Conservation (phyloP, 1,284 basidiomycete species). For the Afroboletus lepidellus region DNA sequence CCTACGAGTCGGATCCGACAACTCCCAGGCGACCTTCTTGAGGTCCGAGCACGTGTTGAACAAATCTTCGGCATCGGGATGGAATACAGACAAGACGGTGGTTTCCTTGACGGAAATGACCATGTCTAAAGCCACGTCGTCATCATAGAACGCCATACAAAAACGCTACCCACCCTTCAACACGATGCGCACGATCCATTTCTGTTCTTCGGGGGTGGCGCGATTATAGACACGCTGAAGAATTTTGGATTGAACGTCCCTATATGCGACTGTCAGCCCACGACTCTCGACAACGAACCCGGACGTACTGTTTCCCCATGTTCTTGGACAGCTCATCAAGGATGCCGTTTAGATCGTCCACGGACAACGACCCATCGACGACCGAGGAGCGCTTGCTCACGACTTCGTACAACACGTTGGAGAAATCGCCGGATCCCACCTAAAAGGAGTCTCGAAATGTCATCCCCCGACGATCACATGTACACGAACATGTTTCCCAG, state of each 20-base stretch:
- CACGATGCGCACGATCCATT: constrained; percentile 91
- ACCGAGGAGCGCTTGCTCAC: constrained; percentile 83
- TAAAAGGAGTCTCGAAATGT: constrained; percentile 26
- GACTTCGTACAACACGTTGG: constrained; percentile 80
- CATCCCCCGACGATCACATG: neutral
- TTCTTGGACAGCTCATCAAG: constrained; percentile 74
- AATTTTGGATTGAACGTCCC: constrained; percentile 72
- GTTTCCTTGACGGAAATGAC: constrained; percentile 83
- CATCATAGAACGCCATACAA: neutral
- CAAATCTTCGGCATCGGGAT: constrained; percentile 86
- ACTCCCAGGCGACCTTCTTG: constrained; percentile 84
- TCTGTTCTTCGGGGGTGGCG: constrained; percentile 79
- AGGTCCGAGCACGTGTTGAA: constrained; percentile 95
- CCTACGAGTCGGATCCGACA: constrained; percentile 64
- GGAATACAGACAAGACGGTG: constrained; percentile 83
- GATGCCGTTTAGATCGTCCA: constrained; percentile 78
- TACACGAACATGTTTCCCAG: constrained; percentile 56
- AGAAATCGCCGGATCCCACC: constrained; percentile 81
- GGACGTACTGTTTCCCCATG: constrained; percentile 61
- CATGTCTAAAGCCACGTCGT: constrained; percentile 53
- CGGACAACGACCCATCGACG: constrained; percentile 67
- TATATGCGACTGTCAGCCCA: constrained; percentile 32
- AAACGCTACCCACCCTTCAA: too few relatives aligned
- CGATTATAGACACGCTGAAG: constrained; percentile 76
- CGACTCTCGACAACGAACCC: neutral